Conservation (phyloP, 306 rosid genomes). For the Lablab purpureus region DNA sequence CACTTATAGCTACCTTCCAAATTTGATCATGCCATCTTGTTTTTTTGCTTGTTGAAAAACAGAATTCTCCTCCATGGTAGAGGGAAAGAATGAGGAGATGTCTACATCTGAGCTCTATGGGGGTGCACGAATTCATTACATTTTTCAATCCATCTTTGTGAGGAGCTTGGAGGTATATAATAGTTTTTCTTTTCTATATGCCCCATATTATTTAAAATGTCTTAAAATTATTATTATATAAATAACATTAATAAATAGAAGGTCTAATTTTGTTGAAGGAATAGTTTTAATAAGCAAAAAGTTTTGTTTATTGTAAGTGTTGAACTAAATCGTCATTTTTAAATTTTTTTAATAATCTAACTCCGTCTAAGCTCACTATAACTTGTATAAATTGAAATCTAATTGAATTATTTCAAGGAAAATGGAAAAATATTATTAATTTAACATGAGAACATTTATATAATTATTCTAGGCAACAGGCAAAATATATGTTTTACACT, state of each 20-base stretch:
- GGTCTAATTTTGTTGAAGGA: background rate
- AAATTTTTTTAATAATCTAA: constrained; percentile 10
- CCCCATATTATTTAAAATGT: background rate
- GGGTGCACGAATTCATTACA: constrained; percentile 95
- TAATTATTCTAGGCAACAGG: constrained; percentile 5
- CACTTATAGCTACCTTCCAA: constrained; percentile 32
- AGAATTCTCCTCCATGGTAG: constrained; percentile 94
- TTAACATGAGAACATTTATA: constrained; percentile 11
- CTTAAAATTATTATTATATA: background rate
- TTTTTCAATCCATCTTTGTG: constrained; percentile 91
- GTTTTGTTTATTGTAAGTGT: constrained; percentile 5
- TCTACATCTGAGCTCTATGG: constrained; percentile 90
- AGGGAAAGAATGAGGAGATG: constrained; percentile 93
- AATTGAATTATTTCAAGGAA: constrained; percentile 3
- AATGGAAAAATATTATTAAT: constrained; percentile 4
- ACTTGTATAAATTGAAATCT: background rate
- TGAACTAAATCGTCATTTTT: constrained; percentile 28
- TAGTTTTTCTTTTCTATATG: background rate
- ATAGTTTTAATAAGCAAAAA: background rate
- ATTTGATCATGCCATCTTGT: constrained; percentile 26
- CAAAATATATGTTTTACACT: constrained; percentile 4
- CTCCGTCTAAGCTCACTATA: constrained; percentile 19
- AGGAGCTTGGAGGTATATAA: constrained; percentile 79
- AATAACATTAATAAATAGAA: constrained; percentile 2
- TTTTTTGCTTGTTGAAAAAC: constrained; percentile 46